A percentile compares a stretch with the other conserved stretches of the same genome.
Evolutionary conservation across 306 rosid species (phyloP).

Genomic region (Hylodesmum podocarpum): DNA sequence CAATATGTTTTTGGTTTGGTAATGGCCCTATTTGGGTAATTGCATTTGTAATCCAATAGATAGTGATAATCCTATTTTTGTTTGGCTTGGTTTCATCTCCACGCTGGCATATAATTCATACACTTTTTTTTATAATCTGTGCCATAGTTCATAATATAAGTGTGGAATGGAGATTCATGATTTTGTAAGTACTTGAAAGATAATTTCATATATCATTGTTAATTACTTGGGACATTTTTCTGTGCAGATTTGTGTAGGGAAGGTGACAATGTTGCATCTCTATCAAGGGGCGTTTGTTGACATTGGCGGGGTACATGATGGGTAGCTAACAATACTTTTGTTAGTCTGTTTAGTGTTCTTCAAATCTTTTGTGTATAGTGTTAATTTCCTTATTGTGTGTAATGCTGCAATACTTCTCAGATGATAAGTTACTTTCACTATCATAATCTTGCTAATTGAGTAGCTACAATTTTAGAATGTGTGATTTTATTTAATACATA

Average conservation of each 20-base stretch:
- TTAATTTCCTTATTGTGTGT: conserved; percentile 20
- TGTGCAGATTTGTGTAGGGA: conserved; percentile 83
- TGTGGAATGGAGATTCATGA: not conserved
- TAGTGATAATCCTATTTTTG: not conserved
- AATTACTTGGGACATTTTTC: conserved; percentile 17
- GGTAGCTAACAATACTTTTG: conserved; percentile 48
- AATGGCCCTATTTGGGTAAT: not conserved
- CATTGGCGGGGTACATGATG: conserved; percentile 96
- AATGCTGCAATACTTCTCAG: conserved; percentile 19
- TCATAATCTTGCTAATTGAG: conserved; percentile 17
- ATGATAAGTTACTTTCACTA: conserved; percentile 16
- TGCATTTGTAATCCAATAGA: conserved; percentile 12
- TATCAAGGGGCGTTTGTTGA: conserved; percentile 99
- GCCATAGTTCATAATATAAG: not conserved
- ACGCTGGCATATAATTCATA: not conserved
- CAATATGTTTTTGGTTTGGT: not conserved
- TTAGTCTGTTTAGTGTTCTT: conserved; percentile 10
- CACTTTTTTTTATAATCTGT: not conserved
- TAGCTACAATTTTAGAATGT: conserved; percentile 9
- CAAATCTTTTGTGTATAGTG: conserved; percentile 9
- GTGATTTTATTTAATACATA: conserved; percentile 1
- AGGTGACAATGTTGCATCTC: conserved; percentile 79
- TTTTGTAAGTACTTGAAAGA: conserved; percentile 13
- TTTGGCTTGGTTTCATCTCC: conserved; percentile 16
- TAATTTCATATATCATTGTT: not conserved